Evolutionary conservation across 208 protist genomes (phyloP).

Genomic region (Leishmania gerbilli): DNA sequence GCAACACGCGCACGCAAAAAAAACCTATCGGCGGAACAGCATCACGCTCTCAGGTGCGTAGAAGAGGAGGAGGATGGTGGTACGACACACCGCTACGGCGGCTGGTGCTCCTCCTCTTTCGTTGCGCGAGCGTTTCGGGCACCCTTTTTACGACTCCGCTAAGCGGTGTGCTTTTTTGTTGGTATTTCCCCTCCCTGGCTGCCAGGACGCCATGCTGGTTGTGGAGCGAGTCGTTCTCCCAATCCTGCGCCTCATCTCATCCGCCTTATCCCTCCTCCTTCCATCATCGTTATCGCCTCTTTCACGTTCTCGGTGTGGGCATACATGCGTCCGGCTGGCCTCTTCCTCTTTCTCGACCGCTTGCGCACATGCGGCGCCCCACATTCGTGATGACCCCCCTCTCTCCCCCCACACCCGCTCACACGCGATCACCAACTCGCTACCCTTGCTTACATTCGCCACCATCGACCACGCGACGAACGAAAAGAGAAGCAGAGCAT

Average conservation of each 20-base stretch:
- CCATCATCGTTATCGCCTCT: background rate
- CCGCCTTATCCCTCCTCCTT: background rate
- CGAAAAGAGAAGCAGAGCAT: background rate
- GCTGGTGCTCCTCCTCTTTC: background rate
- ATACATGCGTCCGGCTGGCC: background rate
- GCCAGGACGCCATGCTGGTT: background rate
- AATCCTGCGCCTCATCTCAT: background rate
- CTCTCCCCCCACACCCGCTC: background rate
- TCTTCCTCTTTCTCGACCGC: background rate
- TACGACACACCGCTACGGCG: too few relatives aligned
- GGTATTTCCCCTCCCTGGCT: too few relatives aligned
- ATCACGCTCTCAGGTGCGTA: background rate
- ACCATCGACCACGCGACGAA: background rate
- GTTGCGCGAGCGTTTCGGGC: background rate
- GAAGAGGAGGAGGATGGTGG: background rate
- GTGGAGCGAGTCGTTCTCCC: background rate
- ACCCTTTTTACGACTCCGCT: background rate
- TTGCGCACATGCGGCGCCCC: background rate
- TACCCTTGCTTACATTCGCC: background rate
- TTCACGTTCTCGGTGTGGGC: background rate
- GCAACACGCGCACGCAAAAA: background rate
- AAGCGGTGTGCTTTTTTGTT: background rate
- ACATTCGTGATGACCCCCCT: background rate
- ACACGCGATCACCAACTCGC: background rate
- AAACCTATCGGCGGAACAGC: background rate